A percentile compares a stretch with the other conserved stretches of the same genome.
phyloP scores from a whole-genome alignment of 129 eudicot species.

The Cynara cardunculus region DNA sequence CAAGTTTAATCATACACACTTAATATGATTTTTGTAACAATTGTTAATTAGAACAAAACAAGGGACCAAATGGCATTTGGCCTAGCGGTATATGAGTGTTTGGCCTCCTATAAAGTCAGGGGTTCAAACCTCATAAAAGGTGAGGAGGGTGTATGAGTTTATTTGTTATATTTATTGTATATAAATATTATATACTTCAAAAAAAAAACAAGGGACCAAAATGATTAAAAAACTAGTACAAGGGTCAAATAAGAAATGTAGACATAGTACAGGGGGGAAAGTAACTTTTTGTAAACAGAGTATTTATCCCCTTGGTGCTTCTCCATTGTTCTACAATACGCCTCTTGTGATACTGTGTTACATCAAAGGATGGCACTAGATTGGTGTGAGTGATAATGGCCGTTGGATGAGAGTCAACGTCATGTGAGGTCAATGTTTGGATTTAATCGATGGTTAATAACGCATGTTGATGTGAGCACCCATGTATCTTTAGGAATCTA shows the following conservation, averaged over 20 bases:
- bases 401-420: constrained; percentile 1
- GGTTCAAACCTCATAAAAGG: no score
- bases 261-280: background rate
- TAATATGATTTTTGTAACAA: background rate
- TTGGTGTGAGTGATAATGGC: background rate
- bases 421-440: background rate
- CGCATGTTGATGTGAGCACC: background rate
- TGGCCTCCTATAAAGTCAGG: no score
- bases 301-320: background rate
- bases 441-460: background rate
- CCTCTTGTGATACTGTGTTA: background rate
- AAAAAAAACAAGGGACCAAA: background rate
- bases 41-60: background rate
- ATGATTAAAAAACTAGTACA: background rate
- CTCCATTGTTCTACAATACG: background rate
- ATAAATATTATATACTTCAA: no score
- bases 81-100: no score
- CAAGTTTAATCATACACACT: background rate
- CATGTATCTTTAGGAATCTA: background rate
- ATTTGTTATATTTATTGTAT: no score
- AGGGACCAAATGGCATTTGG: no score
- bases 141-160: no score
- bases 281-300: background rate
- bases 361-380: background rate
- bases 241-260: background rate